A percentile compares a stretch with the other conserved stretches of the same genome.
Evolutionary conservation across 2,329 filamentous ascomycete species (phyloP).

Genomic region (Epicoccum nigrum): DNA sequence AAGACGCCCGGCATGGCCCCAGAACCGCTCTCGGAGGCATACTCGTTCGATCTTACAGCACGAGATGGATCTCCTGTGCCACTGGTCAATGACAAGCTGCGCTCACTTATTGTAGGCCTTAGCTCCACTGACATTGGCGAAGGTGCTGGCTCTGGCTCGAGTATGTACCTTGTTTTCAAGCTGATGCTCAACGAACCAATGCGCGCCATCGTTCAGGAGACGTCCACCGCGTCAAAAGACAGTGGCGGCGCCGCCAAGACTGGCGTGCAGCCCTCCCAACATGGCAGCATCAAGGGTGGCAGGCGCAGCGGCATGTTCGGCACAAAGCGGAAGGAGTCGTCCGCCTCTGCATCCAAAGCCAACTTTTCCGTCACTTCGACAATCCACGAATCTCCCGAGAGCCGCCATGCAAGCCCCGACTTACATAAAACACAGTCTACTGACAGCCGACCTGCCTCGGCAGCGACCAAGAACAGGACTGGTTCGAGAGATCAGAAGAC

Average conservation of each 20-base stretch:
- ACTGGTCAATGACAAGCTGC: slow-evolving; percentile 70
- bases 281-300: slow-evolving; percentile 50
- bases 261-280: slow-evolving; percentile 37
- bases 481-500: slow-evolving; percentile 54
- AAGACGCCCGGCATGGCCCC: slow-evolving; percentile 69
- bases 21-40: slow-evolving; percentile 79
- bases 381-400: slow-evolving; percentile 26
- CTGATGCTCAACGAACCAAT: slow-evolving; percentile 67
- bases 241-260: slow-evolving; percentile 29
- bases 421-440: slow-evolving; percentile 27
- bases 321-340: slow-evolving; percentile 58
- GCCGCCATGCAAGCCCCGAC: slow-evolving; percentile 33
- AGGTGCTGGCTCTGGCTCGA: slow-evolving; percentile 67
- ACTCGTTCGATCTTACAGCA: slow-evolving; percentile 76
- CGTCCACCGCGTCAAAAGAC: slow-evolving; percentile 35
- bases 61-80: slow-evolving; percentile 73
- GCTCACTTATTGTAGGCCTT: slow-evolving; percentile 87
- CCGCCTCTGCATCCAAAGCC: slow-evolving; percentile 14
- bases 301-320: slow-evolving; percentile 70
- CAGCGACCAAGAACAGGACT: slow-evolving; percentile 35
- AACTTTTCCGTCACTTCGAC: slow-evolving; percentile 3
- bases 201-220: slow-evolving; percentile 39
- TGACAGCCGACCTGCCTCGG: slow-evolving; percentile 38
- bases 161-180: slow-evolving; percentile 83
- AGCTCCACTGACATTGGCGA: slow-evolving; percentile 76